These are phyloP conservation scores for Carallia brachiata DNA, from an alignment of 345 rosid species.

Conservation along the genomic window DNA sequence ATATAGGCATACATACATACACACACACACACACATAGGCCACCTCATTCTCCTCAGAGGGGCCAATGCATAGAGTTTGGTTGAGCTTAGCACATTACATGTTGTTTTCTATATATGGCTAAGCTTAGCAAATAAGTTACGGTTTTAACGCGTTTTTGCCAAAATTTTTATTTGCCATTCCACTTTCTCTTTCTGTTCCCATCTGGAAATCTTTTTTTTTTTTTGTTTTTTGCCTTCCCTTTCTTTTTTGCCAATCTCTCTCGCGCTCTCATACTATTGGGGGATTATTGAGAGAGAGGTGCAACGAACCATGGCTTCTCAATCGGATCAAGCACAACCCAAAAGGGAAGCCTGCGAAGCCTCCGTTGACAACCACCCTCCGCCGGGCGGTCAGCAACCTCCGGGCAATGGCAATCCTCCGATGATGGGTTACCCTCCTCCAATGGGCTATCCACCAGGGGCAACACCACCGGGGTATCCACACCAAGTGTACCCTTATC, in stretches of 20 bases:
- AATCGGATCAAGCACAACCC: conserved; percentile 4
- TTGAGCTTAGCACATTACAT: too few relatives aligned
- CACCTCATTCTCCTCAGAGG: too few relatives aligned
- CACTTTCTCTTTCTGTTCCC: not conserved
- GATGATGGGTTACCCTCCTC: conserved; percentile 30
- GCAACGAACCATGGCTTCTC: conserved; percentile 25
- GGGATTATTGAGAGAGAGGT: not conserved
- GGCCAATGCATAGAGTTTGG: too few relatives aligned
- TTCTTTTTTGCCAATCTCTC: not conserved
- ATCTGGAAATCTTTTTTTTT: not conserved
- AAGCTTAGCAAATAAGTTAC: not conserved
- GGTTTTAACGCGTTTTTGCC: not conserved
- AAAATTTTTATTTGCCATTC: not conserved
- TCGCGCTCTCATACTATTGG: not conserved
- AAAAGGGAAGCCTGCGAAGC: not conserved
- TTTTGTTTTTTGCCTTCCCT: not conserved
- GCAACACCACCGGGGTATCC: conserved; percentile 6
- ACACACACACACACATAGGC: too few relatives aligned
- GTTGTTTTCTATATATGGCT: not conserved
- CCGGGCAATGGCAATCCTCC: conserved; percentile 21
- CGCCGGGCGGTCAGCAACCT: not conserved
- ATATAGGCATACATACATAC: too few relatives aligned
- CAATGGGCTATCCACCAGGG: conserved; percentile 34
- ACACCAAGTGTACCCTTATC: not conserved
- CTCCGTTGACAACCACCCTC: conserved; percentile 5